phyloP scores from a whole-genome alignment of 495 filamentous ascomycete species.

The Penicillium turbatum region DNA sequence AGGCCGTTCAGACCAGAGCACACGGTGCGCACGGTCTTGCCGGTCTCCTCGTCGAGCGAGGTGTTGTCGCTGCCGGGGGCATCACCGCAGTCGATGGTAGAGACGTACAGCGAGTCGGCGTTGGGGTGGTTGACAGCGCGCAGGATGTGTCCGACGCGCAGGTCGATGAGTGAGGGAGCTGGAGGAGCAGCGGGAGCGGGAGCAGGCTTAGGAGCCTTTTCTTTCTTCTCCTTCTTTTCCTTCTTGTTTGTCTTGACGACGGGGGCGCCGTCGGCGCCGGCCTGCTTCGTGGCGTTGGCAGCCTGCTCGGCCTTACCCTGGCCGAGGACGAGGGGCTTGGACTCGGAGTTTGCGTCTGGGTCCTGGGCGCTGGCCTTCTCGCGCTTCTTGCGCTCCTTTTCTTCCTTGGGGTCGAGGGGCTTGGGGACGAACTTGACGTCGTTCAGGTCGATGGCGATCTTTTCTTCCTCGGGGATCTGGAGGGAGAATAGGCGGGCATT shows the following conservation, averaged over 20 bases:
- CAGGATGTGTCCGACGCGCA: constrained; percentile 94
- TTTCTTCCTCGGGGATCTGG: constrained; percentile 66
- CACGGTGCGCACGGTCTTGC: constrained; percentile 84
- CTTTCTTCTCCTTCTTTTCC: constrained; percentile 83
- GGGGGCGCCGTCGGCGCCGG: constrained; percentile 39
- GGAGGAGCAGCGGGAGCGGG: constrained; percentile 64
- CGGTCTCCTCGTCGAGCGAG: constrained; percentile 67
- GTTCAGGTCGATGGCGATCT: constrained; percentile 71
- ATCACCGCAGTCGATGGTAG: constrained; percentile 95
- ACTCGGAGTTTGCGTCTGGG: constrained; percentile 38
- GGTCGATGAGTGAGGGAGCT: constrained; percentile 82
- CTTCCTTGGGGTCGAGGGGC: constrained; percentile 75
- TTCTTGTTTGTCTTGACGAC: constrained; percentile 41
- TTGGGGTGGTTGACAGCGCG: constrained; percentile 93
- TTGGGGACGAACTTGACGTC: constrained; percentile 80
- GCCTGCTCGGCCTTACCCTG: constrained; percentile 48
- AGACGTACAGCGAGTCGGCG: constrained; percentile 91
- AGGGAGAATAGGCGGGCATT: constrained; percentile 76
- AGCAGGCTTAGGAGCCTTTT: constrained; percentile 61
- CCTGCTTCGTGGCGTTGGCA: constrained; percentile 33
- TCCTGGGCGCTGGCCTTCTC: constrained; percentile 64
- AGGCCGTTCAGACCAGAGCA: constrained; percentile 95
- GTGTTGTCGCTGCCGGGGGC: constrained; percentile 81
- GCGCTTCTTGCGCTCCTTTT: constrained; percentile 86
- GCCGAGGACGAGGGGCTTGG: constrained; percentile 36